Evolutionary conservation across 441 rosid species (phyloP).

Genomic region (Cnidoscolus chayamansa): DNA sequence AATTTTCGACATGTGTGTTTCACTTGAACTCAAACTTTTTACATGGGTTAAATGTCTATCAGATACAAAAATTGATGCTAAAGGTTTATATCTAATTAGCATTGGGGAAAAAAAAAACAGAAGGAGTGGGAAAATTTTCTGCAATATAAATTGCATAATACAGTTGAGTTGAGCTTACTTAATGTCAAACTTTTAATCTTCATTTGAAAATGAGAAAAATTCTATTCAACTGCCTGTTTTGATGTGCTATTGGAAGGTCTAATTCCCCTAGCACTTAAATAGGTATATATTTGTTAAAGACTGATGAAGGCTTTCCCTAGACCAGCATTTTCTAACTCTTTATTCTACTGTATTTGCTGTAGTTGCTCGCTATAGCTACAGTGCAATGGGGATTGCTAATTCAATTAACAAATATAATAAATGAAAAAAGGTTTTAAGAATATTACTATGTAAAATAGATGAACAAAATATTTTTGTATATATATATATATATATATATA

Average conservation of each 20-base stretch:
- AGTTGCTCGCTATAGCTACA: no score
- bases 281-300: neutral
- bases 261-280: neutral
- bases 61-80: neutral
- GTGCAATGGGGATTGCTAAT: no score
- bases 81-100: neutral
- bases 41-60: neutral
- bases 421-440: no score
- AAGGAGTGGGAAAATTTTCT: neutral
- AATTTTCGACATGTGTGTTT: neutral
- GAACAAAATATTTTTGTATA: no score
- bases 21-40: neutral
- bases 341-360: neutral
- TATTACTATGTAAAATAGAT: no score
- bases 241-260: slow-evolving; percentile 1
- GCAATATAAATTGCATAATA: neutral
- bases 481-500: no score
- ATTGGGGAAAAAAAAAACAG: neutral
- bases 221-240: neutral
- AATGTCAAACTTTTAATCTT: slow-evolving; percentile 2
- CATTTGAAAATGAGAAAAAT: slow-evolving; percentile 3
- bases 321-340: slow-evolving; percentile 1
- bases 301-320: neutral
- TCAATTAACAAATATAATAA: no score
- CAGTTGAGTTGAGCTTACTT: neutral